Evolutionary conservation across 441 rosid genomes (phyloP), one percentile per base, ranked within the genome.

Genomic region (Eutrema salsugineum): DNA sequence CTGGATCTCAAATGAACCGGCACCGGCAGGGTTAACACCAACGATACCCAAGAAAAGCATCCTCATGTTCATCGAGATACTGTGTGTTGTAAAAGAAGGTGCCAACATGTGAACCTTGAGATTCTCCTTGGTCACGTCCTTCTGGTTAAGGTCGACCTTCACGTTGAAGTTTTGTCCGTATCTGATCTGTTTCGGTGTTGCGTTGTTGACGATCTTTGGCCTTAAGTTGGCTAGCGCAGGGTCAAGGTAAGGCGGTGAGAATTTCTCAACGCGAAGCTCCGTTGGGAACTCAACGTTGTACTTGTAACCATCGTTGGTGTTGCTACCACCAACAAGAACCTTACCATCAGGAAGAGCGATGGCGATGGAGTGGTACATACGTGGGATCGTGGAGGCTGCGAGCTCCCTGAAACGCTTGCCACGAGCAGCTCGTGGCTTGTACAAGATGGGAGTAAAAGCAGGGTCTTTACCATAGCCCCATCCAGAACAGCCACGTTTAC

Each of bases 341-440:
- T 85, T 71, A 15, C 88, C 88, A 15, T 87, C 92, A 1, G 88
- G 82, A 19, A 85, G 82, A 36, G 77, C 55, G 11, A 77, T 47
- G 30, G 88, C 92, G 0, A 70, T 68, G 39, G 92, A 87, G 57
- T 87, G 92, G 79, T 87, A 87, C 88, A 84, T 60, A 56, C 90
- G 82, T 2, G 92, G 92, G 53, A 83, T 83, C 42, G 71, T 75
- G 9, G 80, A 46, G 15, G 90, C 75, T 15, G 64, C 77, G 51
- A 82, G 88, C 47, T 50, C 46, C 22, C 36, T 72, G 77, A 87
- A 85, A 57, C 90, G 84, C 22, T 79, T 63, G 14, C 80, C 87
- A 0, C 35, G 32, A 11, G 32, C 7, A 50, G 75, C 64, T 2
- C 64, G 70, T 5, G 87, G 84, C 35, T 39, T 65, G 77, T 87